Evolutionary conservation across 2,329 filamentous ascomycete species (phyloP), one percentile per base, ranked within the genome.

Genomic region (Botrytis cinerea): DNA sequence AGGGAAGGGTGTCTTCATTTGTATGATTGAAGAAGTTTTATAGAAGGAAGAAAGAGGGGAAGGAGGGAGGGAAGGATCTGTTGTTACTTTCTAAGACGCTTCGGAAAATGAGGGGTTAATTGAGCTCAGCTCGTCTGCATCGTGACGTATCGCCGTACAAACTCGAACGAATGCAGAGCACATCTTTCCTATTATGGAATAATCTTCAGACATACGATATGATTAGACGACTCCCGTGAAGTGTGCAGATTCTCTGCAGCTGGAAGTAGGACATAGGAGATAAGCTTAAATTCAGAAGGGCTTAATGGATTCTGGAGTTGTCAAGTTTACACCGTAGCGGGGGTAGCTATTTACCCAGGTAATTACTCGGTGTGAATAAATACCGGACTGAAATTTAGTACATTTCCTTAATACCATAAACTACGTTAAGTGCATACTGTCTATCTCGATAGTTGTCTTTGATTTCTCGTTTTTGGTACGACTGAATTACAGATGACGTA

Each of bases 1-100:
- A 38, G 28, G 10, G 18, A 40, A 48, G 16, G 32, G 48, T 20
- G 25, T 72, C 45, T 68, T 54, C 71, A 72, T 72, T 69, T 68
- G 62, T 72, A 28, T 60, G 40, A 46, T 45, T 16, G 48, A 10
- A 16, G 18, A 57, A 66, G 12, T 20, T 40, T n/a, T 69, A 54
- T 43, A 48, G 43, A 45, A 71, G 18, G 14, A 10, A 28, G 4
- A 35, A 22, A 46, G 45, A 38, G 32, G 32, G 32, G 32, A 64
- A 35, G 25, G 28, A 48, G 20, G 69, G 12, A 60, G 4, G 25
- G n/a, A 38, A 20, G 25, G n/a, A 43, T 28, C 6, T 20, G 60
- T 43, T 63, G 16, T 63, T 62, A 28, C n/a, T 62, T 22, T 66
- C n/a, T 51, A 40, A 67, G 51, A 45, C 63, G 18, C 32, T 38